Conservation (phyloP, 1,284 basidiomycete species). For the Pisolithus thermaeus region DNA sequence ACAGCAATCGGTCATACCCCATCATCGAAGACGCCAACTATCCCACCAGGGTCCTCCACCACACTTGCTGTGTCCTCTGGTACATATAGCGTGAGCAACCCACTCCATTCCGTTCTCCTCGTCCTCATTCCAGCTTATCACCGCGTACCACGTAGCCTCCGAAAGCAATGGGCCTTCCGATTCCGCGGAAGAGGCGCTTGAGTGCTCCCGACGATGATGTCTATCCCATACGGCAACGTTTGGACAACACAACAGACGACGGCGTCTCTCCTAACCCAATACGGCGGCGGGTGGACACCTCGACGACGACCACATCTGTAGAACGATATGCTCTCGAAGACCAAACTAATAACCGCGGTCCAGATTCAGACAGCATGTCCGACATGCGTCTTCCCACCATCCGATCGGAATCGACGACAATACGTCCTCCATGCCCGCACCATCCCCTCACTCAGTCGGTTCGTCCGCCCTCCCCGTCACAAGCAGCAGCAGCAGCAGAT, state of each 20-base stretch:
- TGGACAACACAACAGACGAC: conserved; percentile 5
- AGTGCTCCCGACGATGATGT: neutral
- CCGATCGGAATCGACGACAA: too few species aligned
- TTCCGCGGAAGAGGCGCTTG: conserved; percentile 11
- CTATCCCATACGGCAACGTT: conserved; percentile 9
- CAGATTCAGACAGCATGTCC: too few species aligned
- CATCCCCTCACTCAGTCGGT: too few species aligned
- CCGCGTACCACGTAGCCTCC: conserved; percentile 11
- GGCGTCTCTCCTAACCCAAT: neutral
- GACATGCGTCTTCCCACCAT: too few species aligned
- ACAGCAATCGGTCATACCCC: neutral
- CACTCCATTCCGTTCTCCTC: neutral
- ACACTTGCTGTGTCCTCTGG: neutral
- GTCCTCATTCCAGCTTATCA: neutral
- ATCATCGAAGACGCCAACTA: too few species aligned
- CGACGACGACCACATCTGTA: neutral
- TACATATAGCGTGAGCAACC: neutral
- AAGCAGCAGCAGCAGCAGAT: too few species aligned
- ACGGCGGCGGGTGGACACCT: conserved; percentile 12
- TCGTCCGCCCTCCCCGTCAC: too few species aligned
- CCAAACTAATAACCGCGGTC: too few species aligned
- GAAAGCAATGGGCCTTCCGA: conserved; percentile 7
- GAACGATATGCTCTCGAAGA: too few species aligned
- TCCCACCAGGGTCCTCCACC: neutral
- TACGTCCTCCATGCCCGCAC: too few species aligned